Conservation (phyloP, 805 yeast genomes). For the Candida sakaeoensis region DNA sequence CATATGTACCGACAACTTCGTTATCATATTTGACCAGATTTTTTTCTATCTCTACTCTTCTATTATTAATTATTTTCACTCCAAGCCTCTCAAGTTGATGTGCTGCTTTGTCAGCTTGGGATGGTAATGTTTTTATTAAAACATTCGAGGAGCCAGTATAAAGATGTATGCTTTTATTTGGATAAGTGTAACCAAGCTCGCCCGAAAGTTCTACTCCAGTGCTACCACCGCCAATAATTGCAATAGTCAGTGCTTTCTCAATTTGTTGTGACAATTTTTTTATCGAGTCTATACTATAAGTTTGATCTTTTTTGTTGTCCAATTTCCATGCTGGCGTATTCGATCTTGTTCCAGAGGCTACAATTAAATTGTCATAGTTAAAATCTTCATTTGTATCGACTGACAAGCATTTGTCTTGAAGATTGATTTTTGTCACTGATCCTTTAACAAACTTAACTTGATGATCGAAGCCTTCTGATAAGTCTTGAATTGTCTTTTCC, state of each 20-base stretch:
- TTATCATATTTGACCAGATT: slow-evolving; percentile 15
- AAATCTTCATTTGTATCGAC: slow-evolving; percentile 10
- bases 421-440: slow-evolving; percentile 21
- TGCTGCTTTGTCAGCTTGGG: slow-evolving; percentile 13
- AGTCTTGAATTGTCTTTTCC: slow-evolving; percentile 15
- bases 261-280: slow-evolving; percentile 15
- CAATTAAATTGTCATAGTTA: slow-evolving; percentile 28
- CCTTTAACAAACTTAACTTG: slow-evolving; percentile 22
- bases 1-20: slow-evolving; percentile 20
- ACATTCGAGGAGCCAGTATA: slow-evolving; percentile 20
- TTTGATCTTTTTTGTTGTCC: slow-evolving; percentile 14
- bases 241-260: slow-evolving; percentile 23
- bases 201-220: slow-evolving; percentile 39
- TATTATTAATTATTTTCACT: slow-evolving; percentile 22
- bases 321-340: slow-evolving; percentile 23
- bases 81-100: slow-evolving; percentile 15
- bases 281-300: slow-evolving; percentile 15
- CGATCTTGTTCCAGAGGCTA: slow-evolving; percentile 32
- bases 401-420: slow-evolving; percentile 17
- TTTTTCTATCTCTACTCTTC: slow-evolving; percentile 10
- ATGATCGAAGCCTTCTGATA: slow-evolving; percentile 13
- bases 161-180: slow-evolving; percentile 17
- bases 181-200: slow-evolving; percentile 24
- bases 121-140: slow-evolving; percentile 5
- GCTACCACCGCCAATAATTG: slow-evolving; percentile 38